These are phyloP conservation scores for Ambrosia hybrid DNA, from an alignment of 140 eudicot species.

Conservation along the genomic window DNA sequence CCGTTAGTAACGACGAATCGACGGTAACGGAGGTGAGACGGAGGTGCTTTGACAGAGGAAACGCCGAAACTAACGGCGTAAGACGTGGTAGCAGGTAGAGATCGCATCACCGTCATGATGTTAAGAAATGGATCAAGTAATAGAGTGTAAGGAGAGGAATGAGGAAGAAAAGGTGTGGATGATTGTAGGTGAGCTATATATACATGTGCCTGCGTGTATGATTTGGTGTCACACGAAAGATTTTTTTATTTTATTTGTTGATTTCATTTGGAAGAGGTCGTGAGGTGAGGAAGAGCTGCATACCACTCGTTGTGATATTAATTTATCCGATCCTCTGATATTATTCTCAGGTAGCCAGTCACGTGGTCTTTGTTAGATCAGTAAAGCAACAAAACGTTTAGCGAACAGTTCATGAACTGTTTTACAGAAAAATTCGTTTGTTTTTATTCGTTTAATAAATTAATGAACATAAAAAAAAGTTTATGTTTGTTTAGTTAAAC, in stretches of 20 bases:
- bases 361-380: too few species aligned
- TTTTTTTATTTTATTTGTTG: background rate
- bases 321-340: slow-evolving; percentile 12
- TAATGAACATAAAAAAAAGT: too few species aligned
- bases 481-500: too few species aligned
- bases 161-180: slow-evolving; percentile 11
- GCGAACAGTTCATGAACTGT: too few species aligned
- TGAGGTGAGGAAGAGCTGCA: slow-evolving; percentile 13
- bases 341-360: background rate
- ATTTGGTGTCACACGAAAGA: slow-evolving; percentile 29
- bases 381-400: too few species aligned
- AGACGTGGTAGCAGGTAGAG: slow-evolving; percentile 85
- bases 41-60: slow-evolving; percentile 45
- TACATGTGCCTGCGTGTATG: slow-evolving; percentile 7
- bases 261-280: slow-evolving; percentile 17
- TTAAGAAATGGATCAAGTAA: background rate
- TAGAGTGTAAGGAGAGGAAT: slow-evolving; percentile 7
- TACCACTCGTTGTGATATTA: slow-evolving; percentile 44
- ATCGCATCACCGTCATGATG: slow-evolving; percentile 43
- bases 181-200: slow-evolving; percentile 23
- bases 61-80: slow-evolving; percentile 61
- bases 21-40: slow-evolving; percentile 37
- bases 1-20: slow-evolving; percentile 49
- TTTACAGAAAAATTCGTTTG: too few species aligned
- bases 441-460: too few species aligned